Base-by-base conservation (phyloP, 2,329 filamentous ascomycete species). In the Aspergillus sergii region DNA sequence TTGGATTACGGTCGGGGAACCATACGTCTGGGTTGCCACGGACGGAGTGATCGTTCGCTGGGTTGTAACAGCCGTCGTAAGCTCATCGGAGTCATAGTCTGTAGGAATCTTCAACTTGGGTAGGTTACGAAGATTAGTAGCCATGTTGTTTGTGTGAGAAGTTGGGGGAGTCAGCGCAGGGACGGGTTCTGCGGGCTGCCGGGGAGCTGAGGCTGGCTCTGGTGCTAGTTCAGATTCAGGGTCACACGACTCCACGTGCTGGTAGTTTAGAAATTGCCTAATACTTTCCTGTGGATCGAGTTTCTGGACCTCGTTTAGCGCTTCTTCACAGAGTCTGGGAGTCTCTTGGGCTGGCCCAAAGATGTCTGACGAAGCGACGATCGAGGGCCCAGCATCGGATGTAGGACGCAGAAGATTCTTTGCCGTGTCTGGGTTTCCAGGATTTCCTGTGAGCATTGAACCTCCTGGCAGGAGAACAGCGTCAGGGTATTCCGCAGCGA, bases 221-320 rank as follows among this genome's bases (percentile, higher is more conserved):
- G 51, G 4, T 51, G 36, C 36, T 50, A 39, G 57, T 56, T 63
- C 11, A 59, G 39, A 77, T 91, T 7, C n/a, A 36, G 34, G 34
- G 21, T 46, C 43, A 10, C 41, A 43, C 10, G n/a, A 4, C 2
- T 46, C 43, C 43, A 46, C 43, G 21, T 50, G 89, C 76, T 97
- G 94, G 76, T 96, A 93, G 74, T 86, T 86, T 60, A 97, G 86
- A 79, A 96, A 97, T 68, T 96, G 91, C 74, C 91, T 89, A 60
- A 97, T 92, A 70, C 94, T 96, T 79, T 96, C 93, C 77, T 94
- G 93, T 19, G 93, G 91, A 73, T 97, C 93, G 61, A 90, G 85
- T 34, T 83, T 82, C 73, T 91, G 87, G 54, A 96, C 75, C 67
- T 85, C 87, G 64, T 88, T 88, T 39, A 96, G 88, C 53, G 85